Evolutionary conservation across 768 basidiomycete species (phyloP), one percentile per base, ranked within the genome.

Genomic region (Collybia nuda): DNA sequence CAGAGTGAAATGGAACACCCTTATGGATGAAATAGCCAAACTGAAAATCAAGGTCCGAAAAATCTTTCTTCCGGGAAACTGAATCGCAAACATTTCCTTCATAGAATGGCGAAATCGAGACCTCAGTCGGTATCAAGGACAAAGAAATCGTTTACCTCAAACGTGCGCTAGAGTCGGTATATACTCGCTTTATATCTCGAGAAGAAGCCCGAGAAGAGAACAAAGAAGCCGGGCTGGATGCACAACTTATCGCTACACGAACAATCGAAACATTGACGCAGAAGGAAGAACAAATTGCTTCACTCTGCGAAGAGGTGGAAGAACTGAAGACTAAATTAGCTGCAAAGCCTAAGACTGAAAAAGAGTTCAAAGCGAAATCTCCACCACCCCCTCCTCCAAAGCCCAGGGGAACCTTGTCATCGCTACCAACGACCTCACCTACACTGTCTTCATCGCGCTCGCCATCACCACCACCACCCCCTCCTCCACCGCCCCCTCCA

Each of bases 81-180:
- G 39, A 57, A n/a, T 26, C 7, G 7, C 23, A 47, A 19, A 14
- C 22, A 18, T 11, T 32, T 36, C 18, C 50, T 0, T 32, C 36
- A 12, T 59, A 93, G 88, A 74, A 74, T 40, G 66, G 66, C 2
- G 83, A 86, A 39, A 66, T 83, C 43, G 84, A 84, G 39, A 66
- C 59, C 3, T 56, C 66, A 2, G 40, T 82, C 2, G 66, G 65
- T 3, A 67, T 71, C 47, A 88, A 85, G 60, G 81, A 87, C 54
- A 93, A 91, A 61, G 88, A 93, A 49, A 75, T 87, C 28, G 56
- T 77, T 0, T 90, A 86, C 58, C 76, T 94, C 35, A 91, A 92
- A 61, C 85, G 87, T 12, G 88, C 91, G n/a, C 72, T 97, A 32
- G 90, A 93, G 65, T 87, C 89, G 6, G 87, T 95, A 4, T 91